Conservation (phyloP, 2,329 filamentous ascomycete species). For the Ceratocystis smalleyi region DNA sequence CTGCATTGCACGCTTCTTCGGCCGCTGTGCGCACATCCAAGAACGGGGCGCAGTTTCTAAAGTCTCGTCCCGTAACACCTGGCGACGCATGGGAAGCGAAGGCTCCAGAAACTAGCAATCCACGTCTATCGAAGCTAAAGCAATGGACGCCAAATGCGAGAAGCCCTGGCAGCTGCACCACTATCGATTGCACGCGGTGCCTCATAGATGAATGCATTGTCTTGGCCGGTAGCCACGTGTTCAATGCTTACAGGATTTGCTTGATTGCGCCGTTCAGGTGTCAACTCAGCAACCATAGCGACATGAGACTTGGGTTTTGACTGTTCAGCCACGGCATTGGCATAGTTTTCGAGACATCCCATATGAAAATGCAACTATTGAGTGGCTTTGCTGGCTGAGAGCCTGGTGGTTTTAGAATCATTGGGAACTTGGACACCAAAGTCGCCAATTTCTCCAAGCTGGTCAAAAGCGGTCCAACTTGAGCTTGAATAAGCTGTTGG, state of each 20-base stretch:
- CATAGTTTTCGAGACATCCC: slow-evolving; percentile 57
- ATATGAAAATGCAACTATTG: slow-evolving; percentile 71
- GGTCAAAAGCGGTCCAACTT: slow-evolving; percentile 69
- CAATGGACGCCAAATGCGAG: slow-evolving; percentile 69
- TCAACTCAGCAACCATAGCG: slow-evolving; percentile 47
- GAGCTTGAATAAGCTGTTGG: slow-evolving; percentile 53
- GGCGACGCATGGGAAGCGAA: slow-evolving; percentile 59
- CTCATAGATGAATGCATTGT: slow-evolving; percentile 30
- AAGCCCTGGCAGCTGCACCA: slow-evolving; percentile 40
- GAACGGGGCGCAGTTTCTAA: slow-evolving; percentile 52
- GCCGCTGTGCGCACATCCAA: slow-evolving; percentile 54
- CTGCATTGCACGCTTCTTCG: slow-evolving; percentile 34
- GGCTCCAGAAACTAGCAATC: slow-evolving; percentile 54
- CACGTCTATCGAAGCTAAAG: slow-evolving; percentile 60
- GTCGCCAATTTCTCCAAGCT: slow-evolving; percentile 68
- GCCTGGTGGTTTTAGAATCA: slow-evolving; percentile 45
- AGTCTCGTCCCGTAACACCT: slow-evolving; percentile 62
- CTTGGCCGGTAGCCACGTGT: slow-evolving; percentile 26
- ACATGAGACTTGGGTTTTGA: slow-evolving; percentile 47
- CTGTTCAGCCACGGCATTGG: slow-evolving; percentile 36
- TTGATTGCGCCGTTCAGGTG: slow-evolving; percentile 33
- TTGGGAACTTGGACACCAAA: slow-evolving; percentile 65
- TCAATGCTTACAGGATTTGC: slow-evolving; percentile 34
- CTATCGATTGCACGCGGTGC: slow-evolving; percentile 31
- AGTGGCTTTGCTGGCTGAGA: slow-evolving; percentile 37